Evolutionary conservation across 306 rosid species (phyloP).

Genomic region (Inga oerstediana): DNA sequence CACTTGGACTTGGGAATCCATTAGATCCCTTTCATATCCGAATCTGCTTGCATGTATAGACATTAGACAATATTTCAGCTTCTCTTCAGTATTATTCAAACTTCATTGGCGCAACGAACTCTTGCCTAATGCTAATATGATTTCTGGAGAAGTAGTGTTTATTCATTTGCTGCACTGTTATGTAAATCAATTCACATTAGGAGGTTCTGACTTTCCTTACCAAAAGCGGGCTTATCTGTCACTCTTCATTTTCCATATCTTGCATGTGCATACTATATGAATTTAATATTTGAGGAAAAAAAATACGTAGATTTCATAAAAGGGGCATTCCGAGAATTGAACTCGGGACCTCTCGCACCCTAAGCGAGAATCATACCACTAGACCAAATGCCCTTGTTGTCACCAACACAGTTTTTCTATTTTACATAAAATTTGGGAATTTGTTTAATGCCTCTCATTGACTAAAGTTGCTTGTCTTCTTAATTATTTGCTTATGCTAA

Average conservation of each 20-base stretch:
- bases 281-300: background rate
- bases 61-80: conserved; percentile 3
- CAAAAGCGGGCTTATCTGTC: background rate
- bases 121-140: background rate
- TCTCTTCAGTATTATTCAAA: background rate
- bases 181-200: background rate
- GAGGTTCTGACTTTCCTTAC: background rate
- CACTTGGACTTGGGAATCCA: background rate
- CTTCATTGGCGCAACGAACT: background rate
- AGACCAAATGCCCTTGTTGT: conserved; percentile 6
- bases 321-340: background rate
- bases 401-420: background rate
- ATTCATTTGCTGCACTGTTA: background rate
- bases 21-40: background rate
- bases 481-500: background rate
- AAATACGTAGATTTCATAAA: background rate
- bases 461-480: background rate
- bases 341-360: conserved; percentile 10
- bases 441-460: background rate
- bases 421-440: background rate
- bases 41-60: conserved; percentile 6
- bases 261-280: background rate
- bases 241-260: background rate
- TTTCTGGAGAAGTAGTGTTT: background rate
- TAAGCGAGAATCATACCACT: background rate